Evolutionary conservation across 768 basidiomycete species (phyloP), one percentile per base, ranked within the genome.

Genomic region (Holtermannia corniformis): DNA sequence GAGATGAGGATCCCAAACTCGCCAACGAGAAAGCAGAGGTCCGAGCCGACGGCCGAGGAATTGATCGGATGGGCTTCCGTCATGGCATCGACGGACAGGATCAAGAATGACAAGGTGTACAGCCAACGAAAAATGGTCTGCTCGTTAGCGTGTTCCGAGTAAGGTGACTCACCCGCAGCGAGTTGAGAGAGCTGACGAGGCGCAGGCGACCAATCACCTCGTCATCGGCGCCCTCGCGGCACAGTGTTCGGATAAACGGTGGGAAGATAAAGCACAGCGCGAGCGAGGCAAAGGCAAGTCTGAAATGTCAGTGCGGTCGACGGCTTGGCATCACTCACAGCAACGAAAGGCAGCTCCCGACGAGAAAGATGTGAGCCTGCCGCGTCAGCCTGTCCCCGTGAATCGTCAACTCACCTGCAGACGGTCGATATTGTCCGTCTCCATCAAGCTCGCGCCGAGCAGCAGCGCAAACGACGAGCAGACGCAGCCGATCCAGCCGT

Each of bases 121-220:
- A 5, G 13, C 28, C 41, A 21, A 23, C 37, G 19, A 24, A 44
- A 11, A 25, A 44, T 23, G n/a, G n/a, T 23, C 44, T 27, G 27
- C n/a, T 3, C 13, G 20, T 2, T 28, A 11, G n/a, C 25, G 28
- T 11, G n/a, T 3, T 58, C 61, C 54, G 27, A 65, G 60, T 23
- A 65, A 60, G 20, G 25, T 20, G 41, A 56, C 27, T 19, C 50
- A 55, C 57, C 14, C 64, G 49, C 16, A 62, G 56, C 23, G 55
- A 44, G 48, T 65, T 58, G 54, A 61, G 54, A 48, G 62, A 61
- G 7, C 49, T 20, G 53, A 65, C 62, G 55, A 65, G 62, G 40
- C 55, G 50, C n/a, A 65, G 28, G 37, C 64, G 49, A 19, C 62
- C 64, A 19, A 65, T 41, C 1, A 65, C 64, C 19, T 65, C 64